Percentiles rank a stretch among this genome's conserved stretches.
phyloP scores from a whole-genome alignment of 257 asterid species.

The Eucommia ulmoides region DNA sequence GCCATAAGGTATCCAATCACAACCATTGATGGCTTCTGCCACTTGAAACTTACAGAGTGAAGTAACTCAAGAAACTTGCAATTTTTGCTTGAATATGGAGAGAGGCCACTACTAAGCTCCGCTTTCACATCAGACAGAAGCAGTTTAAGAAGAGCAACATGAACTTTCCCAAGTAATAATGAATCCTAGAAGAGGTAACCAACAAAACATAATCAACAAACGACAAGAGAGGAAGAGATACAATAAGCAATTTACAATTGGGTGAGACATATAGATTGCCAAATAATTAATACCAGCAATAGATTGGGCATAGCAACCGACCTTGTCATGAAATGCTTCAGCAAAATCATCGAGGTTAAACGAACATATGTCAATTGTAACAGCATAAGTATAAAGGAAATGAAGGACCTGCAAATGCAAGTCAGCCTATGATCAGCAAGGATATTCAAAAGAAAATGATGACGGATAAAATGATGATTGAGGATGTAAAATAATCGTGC shows the following conservation, averaged over 20 bases:
- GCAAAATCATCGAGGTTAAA: conserved; percentile 84
- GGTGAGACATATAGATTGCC: conserved; percentile 3
- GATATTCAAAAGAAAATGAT: neutral
- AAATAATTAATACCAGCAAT: conserved; percentile 6
- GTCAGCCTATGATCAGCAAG: conserved; percentile 8
- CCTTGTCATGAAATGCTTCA: conserved; percentile 77
- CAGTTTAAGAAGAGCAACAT: conserved; percentile 63
- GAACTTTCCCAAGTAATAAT: conserved; percentile 81
- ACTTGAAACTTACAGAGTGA: conserved; percentile 71
- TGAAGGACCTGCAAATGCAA: conserved; percentile 56
- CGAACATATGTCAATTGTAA: conserved; percentile 34
- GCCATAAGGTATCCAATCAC: too few species aligned
- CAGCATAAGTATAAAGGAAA: conserved; percentile 74
- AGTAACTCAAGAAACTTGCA: conserved; percentile 70
- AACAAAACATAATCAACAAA: conserved; percentile 1
- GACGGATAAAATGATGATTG: conserved; percentile 1
- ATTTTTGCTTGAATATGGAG: conserved; percentile 58
- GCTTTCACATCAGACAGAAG: conserved; percentile 57
- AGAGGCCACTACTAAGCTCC: conserved; percentile 46
- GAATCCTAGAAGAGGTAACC: conserved; percentile 50
- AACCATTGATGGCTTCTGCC: too few species aligned
- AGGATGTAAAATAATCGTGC: neutral
- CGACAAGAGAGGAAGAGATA: neutral
- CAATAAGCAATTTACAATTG: conserved; percentile 1
- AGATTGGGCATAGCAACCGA: conserved; percentile 18